A percentile compares a stretch with the other conserved stretches of the same genome.
Evolutionary conservation across 2,329 filamentous ascomycete species (phyloP).

Genomic region (Blastomyces emzantsi): DNA sequence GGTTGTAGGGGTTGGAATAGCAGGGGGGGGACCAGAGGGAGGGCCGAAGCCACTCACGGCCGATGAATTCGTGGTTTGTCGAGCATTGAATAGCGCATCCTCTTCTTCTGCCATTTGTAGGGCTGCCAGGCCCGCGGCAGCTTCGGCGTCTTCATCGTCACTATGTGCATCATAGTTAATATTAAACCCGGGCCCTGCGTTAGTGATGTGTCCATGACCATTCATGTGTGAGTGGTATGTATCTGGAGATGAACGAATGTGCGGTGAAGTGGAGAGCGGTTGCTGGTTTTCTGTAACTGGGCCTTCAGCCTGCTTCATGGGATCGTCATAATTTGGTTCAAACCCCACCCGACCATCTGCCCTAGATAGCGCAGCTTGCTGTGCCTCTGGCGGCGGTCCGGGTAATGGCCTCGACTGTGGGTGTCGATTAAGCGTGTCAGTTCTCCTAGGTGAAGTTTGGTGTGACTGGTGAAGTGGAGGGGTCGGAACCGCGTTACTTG

Average conservation of each 20-base stretch:
- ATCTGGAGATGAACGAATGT: conserved; percentile 32
- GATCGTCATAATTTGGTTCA: conserved; percentile 45
- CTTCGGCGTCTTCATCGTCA: conserved; percentile 83
- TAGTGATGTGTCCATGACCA: conserved; percentile 37
- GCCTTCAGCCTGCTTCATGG: conserved; percentile 50
- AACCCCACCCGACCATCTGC: conserved; percentile 27
- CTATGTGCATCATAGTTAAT: conserved; percentile 43
- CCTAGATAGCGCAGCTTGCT: conserved; percentile 23
- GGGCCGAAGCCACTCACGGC: conserved; percentile 37
- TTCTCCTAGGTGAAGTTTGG: conserved; percentile 42
- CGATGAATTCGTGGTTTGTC: conserved; percentile 47
- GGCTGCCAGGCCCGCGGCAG: conserved; percentile 70
- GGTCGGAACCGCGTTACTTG: conserved; percentile 34
- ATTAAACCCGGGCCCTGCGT: conserved; percentile 37
- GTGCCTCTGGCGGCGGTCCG: conserved; percentile 44
- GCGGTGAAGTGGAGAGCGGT: conserved; percentile 24
- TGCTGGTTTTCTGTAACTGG: conserved; percentile 37
- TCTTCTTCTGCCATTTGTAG: conserved; percentile 74
- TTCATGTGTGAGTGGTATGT: conserved; percentile 43
- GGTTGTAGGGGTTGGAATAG: conserved; percentile 13
- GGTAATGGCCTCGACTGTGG: conserved; percentile 52
- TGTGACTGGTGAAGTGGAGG: conserved; percentile 46
- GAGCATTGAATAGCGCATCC: conserved; percentile 55
- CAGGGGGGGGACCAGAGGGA: conserved; percentile 32
- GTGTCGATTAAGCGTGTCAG: conserved; percentile 47